These are phyloP conservation scores for Cyclotella kingstonii DNA, from an alignment of 108 stramenopile genomes.

Conservation along the genomic window DNA sequence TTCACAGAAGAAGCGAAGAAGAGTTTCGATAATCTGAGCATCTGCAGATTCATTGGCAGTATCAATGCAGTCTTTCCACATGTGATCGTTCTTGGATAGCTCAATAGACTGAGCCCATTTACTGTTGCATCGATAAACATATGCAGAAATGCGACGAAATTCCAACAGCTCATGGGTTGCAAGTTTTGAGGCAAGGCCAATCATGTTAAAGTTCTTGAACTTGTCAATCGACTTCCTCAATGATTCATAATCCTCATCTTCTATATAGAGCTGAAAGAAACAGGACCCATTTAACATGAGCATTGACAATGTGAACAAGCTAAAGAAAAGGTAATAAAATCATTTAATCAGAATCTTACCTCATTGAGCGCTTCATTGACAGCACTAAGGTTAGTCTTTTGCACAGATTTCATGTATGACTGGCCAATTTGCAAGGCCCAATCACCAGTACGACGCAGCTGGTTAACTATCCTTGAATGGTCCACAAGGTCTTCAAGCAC, in stretches of 20 bases:
- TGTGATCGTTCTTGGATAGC: constrained; percentile 96
- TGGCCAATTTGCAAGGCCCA: constrained; percentile 89
- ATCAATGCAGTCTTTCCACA: constrained; percentile 99
- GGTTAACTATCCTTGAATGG: constrained; percentile 97
- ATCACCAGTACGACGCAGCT: constrained; percentile 92
- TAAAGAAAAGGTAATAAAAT: background rate
- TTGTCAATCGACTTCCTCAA: constrained; percentile 94
- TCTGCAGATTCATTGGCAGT: constrained; percentile 95
- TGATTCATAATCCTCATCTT: constrained; percentile 97
- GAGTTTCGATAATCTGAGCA: constrained; percentile 88
- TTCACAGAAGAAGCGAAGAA: constrained; percentile 98
- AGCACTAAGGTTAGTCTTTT: constrained; percentile 94
- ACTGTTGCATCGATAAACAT: constrained; percentile 98
- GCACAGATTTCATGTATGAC: constrained; percentile 95
- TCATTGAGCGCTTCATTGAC: constrained; percentile 99
- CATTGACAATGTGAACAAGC: background rate
- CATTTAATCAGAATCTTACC: background rate
- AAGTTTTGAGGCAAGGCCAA: constrained; percentile 94
- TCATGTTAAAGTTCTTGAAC: constrained; percentile 99
- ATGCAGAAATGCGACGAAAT: constrained; percentile 98
- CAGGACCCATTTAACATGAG: too few species aligned
- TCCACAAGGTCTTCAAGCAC: constrained; percentile 93
- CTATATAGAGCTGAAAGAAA: constrained; percentile 70
- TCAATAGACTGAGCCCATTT: constrained; percentile 94
- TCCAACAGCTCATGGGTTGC: constrained; percentile 98